Evolutionary conservation across 2,329 filamentous ascomycete genomes (phyloP).

Genomic region (Cladosporium sp.): DNA sequence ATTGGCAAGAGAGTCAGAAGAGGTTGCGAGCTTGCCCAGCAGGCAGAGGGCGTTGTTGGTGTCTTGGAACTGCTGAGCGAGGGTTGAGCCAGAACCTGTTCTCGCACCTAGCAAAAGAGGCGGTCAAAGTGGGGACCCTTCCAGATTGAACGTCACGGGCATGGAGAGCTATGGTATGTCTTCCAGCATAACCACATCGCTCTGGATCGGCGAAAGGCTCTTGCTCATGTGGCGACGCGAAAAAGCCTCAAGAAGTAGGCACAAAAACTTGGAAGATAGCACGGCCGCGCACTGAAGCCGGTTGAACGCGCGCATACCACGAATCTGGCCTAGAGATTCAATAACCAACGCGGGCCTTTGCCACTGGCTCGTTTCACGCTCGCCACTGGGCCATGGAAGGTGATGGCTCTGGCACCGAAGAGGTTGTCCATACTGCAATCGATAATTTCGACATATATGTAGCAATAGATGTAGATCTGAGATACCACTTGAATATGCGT

Average conservation of each 20-base stretch:
- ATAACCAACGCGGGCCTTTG: not conserved
- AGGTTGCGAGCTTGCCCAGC: slow-evolving; percentile 80
- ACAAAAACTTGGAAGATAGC: not conserved
- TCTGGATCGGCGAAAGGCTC: not conserved
- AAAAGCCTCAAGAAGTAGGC: not conserved
- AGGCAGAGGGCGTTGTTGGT: slow-evolving; percentile 76
- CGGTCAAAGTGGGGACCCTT: not conserved
- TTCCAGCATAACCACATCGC: not conserved
- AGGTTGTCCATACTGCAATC: not conserved
- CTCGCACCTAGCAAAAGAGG: not conserved
- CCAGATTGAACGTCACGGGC: not conserved
- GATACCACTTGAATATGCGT: slow-evolving; percentile 4
- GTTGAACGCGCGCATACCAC: not conserved
- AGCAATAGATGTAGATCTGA: slow-evolving; percentile 1
- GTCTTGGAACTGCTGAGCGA: slow-evolving; percentile 81
- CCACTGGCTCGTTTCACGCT: not conserved
- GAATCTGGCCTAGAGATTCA: not conserved
- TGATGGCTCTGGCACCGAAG: not conserved
- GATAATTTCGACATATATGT: not conserved
- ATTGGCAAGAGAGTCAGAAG: slow-evolving; percentile 70
- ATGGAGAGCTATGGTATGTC: not conserved
- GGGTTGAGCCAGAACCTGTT: slow-evolving; percentile 33
- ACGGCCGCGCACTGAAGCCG: not conserved
- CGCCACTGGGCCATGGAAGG: not conserved
- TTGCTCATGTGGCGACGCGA: not conserved